Evolutionary conservation across 306 rosid genomes (phyloP), one percentile per base, ranked within the genome.

Genomic region (Luffa aegyptiaca): DNA sequence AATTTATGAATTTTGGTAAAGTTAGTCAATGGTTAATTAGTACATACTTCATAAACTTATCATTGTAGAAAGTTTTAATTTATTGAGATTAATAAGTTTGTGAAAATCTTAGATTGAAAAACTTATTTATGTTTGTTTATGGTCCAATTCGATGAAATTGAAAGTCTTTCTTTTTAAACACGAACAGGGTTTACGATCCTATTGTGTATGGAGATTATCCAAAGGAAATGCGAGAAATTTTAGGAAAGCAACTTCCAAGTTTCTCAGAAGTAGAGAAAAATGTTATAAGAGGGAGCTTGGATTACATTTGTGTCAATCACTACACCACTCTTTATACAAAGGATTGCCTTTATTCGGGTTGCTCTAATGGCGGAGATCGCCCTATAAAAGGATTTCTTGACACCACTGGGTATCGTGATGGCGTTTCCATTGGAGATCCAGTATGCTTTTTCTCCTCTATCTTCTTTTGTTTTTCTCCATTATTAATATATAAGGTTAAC

Each of bases 301-400:
- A 92, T 73, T 89, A 86, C 85, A 84, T 90, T 51, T 92, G 92
- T 81, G 59, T 89, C 51, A 92, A 90, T 48, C 84, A 92, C 84
- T 92, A 90, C 33, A 52, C 89, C 56, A 62, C 86, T 63, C 84
- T 89, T 10, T 92, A 87, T 80, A 88, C 63, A 61, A 89, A 84
- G 42, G 94, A 90, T 49, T 92, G 97, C 75, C 68, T 69, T 68
- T 39, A 76, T 71, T 66, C 84, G 75, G 2, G 85, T 31, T 92
- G 94, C 63, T 51, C 86, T 49, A 36, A 17, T 5, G 83, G n/a
- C 18, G 81, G 78, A 14, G 78, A 82, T 78, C 88, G 33, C 41
- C 88, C 92, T 3, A 83, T 92, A 5, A 26, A 35, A 53, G 97
- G 93, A 21, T 92, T 82, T 79, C 44, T 85, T 13, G 68, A 79